Conservation (phyloP, 257 asterid genomes). For the Jacaranda mimosifolia region DNA sequence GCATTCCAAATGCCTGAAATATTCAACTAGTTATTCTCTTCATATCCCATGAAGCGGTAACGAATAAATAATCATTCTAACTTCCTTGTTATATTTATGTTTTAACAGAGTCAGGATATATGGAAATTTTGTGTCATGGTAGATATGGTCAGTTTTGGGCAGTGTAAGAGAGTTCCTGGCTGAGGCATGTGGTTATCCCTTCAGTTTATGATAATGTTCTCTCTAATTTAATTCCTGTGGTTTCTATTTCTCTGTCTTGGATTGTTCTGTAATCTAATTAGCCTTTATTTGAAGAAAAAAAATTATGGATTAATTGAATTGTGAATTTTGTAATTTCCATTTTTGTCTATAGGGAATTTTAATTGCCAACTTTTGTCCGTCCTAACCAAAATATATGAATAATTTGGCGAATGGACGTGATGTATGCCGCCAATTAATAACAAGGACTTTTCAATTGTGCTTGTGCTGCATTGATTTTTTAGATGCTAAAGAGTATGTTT, state of each 20-base stretch:
- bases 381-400: neutral
- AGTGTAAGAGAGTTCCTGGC: constrained; percentile 18
- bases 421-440: constrained; percentile 11
- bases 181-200: constrained; percentile 39
- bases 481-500: constrained; percentile 34
- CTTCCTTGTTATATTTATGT: neutral
- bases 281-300: neutral
- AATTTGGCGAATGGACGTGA: neutral
- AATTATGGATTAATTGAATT: neutral
- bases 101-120: constrained; percentile 32
- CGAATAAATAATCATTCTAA: constrained; percentile 10
- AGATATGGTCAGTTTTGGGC: constrained; percentile 37
- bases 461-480: constrained; percentile 15
- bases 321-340: neutral
- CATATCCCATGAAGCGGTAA: neutral
- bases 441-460: neutral
- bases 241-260: constrained; percentile 1
- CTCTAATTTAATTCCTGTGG: neutral
- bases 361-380: neutral
- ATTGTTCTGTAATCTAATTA: neutral
- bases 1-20: neutral
- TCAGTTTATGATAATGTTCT: neutral
- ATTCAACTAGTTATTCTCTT: constrained; percentile 21
- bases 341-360: neutral
- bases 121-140: constrained; percentile 23